Evolutionary conservation across 768 basidiomycete species (phyloP), one percentile per base, ranked within the genome.

Genomic region (Lyophyllum semitale): DNA sequence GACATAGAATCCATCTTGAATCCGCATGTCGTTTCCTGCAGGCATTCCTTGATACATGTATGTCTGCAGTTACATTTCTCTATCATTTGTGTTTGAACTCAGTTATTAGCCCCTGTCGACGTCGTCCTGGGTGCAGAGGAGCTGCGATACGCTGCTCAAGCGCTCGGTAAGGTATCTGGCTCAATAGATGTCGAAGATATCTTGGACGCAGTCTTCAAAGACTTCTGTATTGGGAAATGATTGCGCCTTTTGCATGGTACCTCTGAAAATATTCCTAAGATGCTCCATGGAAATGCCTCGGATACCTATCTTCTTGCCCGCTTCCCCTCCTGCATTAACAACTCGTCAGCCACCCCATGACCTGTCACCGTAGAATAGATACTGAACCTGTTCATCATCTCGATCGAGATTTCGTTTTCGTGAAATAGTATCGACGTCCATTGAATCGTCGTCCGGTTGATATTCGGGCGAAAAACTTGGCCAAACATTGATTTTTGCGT

Each of bases 201-300:
- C 8, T 69, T 96, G 20, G 92, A 93, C 54, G 82, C 82, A 18
- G 80, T 96, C 23, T 96, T 96, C 66, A 77, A 79, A 30, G 88
- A 91, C 48, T 96, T 96, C 69, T 96, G 94, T 65, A 91, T 95
- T 48, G 93, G 93, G 33, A 93, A 95, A 73, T 66, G 43, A 59
- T 17, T 4, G 22, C 4, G 17, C 23, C 30, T 32, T 29, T 20
- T 2, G 22, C 23, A 13, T 23, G 41, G 20, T 12, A 11, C 20
- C 38, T 17, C 18, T 40, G 38, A 5, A 4, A n/a, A 23, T 22
- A 17, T 15, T 25, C 23, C 41, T 11, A 12, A 9, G 41, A 2
- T 38, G 9, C 41, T 42, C 30, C 30, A 32, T 32, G 12, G 7
- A 6, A 32, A 32, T 32, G 12, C 6, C 30, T 12, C 12, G 30